Percentiles rank a stretch among this genome's conserved stretches.
Evolutionary conservation across 2,329 filamentous ascomycete species (phyloP).

Genomic region (Epichloe gansuensis): DNA sequence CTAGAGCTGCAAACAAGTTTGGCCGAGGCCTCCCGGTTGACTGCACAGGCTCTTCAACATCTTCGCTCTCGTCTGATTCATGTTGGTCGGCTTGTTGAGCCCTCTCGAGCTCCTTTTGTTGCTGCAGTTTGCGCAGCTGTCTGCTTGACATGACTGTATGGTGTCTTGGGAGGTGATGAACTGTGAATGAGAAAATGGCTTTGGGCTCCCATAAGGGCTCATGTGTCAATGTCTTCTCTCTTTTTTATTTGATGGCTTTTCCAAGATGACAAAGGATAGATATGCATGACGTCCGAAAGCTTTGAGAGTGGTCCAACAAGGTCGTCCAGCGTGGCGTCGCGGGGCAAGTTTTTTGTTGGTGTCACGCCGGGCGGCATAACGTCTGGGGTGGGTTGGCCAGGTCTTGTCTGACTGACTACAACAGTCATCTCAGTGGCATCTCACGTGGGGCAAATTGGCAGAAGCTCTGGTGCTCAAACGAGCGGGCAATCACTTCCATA

Average conservation of each 20-base stretch:
- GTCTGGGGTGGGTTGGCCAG: not conserved
- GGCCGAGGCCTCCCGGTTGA: constrained; percentile 24
- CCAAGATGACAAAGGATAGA: not conserved
- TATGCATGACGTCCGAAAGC: not conserved
- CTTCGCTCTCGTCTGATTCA: constrained; percentile 19
- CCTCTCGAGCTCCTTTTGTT: constrained; percentile 33
- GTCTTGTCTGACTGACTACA: too few relatives aligned
- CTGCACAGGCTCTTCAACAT: constrained; percentile 17
- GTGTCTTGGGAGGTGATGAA: not conserved
- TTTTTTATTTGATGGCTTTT: too few relatives aligned
- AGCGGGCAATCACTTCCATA: not conserved
- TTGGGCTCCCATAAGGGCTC: not conserved
- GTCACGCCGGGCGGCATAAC: constrained; percentile 1
- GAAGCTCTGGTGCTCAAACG: not conserved
- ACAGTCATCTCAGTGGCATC: too few relatives aligned
- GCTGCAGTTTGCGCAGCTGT: constrained; percentile 38
- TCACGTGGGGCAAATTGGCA: too few relatives aligned
- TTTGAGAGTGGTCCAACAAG: not conserved
- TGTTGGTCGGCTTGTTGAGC: constrained; percentile 7
- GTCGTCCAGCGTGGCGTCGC: not conserved
- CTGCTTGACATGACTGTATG: constrained; percentile 32
- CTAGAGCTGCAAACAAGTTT: constrained; percentile 41
- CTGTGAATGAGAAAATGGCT: too few relatives aligned
- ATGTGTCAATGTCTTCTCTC: not conserved
- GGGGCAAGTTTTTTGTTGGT: constrained; percentile 3